A percentile compares a stretch with the other conserved stretches of the same genome.
Evolutionary conservation across 805 yeast species (phyloP).

Genomic region (Sungouiozyma ichnusensis): DNA sequence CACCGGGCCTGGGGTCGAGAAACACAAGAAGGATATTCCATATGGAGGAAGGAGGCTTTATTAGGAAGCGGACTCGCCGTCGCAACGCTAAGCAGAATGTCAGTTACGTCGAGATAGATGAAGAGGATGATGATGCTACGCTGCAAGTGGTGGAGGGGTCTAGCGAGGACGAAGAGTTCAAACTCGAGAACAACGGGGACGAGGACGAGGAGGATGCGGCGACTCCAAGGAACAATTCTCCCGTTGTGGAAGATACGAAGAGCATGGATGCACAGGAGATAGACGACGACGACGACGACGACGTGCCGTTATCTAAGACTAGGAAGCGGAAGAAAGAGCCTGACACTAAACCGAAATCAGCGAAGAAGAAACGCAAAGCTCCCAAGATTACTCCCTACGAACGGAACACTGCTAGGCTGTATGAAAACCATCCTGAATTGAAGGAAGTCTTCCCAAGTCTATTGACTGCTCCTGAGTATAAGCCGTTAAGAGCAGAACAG

Average conservation of each 20-base stretch:
- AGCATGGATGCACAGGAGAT: slow-evolving; percentile 8
- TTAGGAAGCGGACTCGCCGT: slow-evolving; percentile 16
- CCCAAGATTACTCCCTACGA: slow-evolving; percentile 60
- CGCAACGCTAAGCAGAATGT: slow-evolving; percentile 22
- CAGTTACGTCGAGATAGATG: slow-evolving; percentile 28
- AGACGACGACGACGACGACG: slow-evolving; percentile 11
- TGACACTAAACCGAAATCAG: slow-evolving; percentile 11
- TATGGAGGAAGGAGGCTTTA: slow-evolving; percentile 25
- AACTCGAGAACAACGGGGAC: slow-evolving; percentile 10
- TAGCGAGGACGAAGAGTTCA: neutral
- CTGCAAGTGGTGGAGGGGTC: slow-evolving; percentile 2
- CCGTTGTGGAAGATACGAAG: slow-evolving; percentile 13
- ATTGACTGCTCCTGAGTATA: slow-evolving; percentile 35
- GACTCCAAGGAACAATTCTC: slow-evolving; percentile 4
- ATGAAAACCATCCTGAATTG: slow-evolving; percentile 69
- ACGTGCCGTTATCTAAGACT: slow-evolving; percentile 13
- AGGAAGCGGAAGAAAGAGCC: slow-evolving; percentile 12
- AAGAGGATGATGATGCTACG: slow-evolving; percentile 3
- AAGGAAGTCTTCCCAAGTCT: slow-evolving; percentile 61
- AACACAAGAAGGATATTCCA: neutral
- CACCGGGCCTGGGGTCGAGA: no score
- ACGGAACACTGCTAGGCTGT: slow-evolving; percentile 56
- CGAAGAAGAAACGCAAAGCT: slow-evolving; percentile 18
- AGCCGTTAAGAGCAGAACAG: slow-evolving; percentile 51
- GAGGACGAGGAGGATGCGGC: slow-evolving; percentile 9